These are phyloP conservation scores for Zymoseptoria passerinii DNA, from an alignment of 2,329 filamentous ascomycete genomes.

Conservation along the genomic window DNA sequence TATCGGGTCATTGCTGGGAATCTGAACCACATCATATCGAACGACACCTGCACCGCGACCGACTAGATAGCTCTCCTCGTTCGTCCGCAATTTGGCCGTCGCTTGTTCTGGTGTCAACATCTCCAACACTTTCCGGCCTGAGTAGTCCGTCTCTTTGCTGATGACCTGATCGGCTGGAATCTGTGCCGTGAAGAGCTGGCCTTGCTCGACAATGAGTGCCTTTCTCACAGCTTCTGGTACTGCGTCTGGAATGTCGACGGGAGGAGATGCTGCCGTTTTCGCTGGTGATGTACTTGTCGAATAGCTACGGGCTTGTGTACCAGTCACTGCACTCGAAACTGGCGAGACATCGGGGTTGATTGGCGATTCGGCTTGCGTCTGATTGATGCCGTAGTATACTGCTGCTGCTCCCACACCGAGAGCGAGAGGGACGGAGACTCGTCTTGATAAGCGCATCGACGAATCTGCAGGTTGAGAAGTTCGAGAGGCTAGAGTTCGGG, in stretches of 20 bases:
- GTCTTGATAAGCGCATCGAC: constrained; percentile 64
- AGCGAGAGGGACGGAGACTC: constrained; percentile 57
- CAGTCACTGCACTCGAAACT: constrained; percentile 11
- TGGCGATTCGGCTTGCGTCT: constrained; percentile 8
- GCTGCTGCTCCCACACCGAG: constrained; percentile 62
- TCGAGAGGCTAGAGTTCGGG: constrained; percentile 38
- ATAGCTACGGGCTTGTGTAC: constrained; percentile 28
- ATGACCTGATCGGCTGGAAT: constrained; percentile 80
- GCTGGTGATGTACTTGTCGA: constrained; percentile 17
- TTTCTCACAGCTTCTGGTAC: constrained; percentile 49
- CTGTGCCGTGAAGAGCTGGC: constrained; percentile 80
- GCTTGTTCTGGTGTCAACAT: constrained; percentile 96
- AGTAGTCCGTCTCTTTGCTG: constrained; percentile 77
- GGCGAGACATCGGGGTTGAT: constrained; percentile 8
- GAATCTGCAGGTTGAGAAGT: constrained; percentile 46
- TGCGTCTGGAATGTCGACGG: constrained; percentile 21
- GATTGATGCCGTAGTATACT: constrained; percentile 63
- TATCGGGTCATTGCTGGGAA: constrained; percentile 94
- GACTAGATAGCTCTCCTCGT: constrained; percentile 86
- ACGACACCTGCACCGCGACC: constrained; percentile 84
- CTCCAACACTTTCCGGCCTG: constrained; percentile 78
- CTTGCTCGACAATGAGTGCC: constrained; percentile 80
- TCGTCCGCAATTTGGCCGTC: constrained; percentile 76
- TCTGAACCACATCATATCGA: constrained; percentile 87
- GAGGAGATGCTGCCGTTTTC: background rate